Evolutionary conservation across 305 asterid genomes (phyloP).

Genomic region (Fraxinus latifolia): DNA sequence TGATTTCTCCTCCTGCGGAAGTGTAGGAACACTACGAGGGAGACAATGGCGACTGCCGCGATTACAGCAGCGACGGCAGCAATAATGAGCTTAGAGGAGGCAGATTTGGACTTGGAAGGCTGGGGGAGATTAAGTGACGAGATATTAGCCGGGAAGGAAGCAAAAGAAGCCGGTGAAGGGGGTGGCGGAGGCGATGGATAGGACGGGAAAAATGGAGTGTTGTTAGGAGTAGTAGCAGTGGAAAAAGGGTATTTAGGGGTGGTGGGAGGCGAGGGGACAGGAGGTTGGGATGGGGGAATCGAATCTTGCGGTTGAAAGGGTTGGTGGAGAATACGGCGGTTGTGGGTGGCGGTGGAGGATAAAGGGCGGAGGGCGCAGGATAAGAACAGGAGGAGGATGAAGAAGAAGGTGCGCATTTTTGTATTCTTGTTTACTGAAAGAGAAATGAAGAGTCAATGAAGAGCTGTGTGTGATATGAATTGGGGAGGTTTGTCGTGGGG

Average conservation of each 20-base stretch:
- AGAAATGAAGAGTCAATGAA: constrained; percentile 3
- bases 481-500: background rate
- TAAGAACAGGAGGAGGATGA: constrained; percentile 25
- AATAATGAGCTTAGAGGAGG: constrained; percentile 54
- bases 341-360: constrained; percentile 26
- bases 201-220: constrained; percentile 60
- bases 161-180: constrained; percentile 52
- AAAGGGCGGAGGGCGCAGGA: constrained; percentile 19
- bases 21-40: constrained; percentile 52
- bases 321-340: constrained; percentile 84
- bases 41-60: constrained; percentile 51
- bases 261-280: constrained; percentile 40
- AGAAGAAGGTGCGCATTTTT: constrained; percentile 32
- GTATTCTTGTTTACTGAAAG: background rate
- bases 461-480: background rate
- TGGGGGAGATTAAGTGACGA: constrained; percentile 56
- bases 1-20: constrained; percentile 37
- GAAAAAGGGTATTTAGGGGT: constrained; percentile 51
- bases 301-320: constrained; percentile 56
- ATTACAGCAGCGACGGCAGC: constrained; percentile 53
- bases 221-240: constrained; percentile 34
- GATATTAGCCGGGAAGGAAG: constrained; percentile 67
- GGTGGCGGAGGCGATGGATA: constrained; percentile 64
- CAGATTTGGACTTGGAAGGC: constrained; percentile 40
- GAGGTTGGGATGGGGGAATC: constrained; percentile 47